Percentiles rank a stretch among this genome's conserved stretches.
phyloP scores from a whole-genome alignment of 164 flowering plant species.

The Vitis rupestris region DNA sequence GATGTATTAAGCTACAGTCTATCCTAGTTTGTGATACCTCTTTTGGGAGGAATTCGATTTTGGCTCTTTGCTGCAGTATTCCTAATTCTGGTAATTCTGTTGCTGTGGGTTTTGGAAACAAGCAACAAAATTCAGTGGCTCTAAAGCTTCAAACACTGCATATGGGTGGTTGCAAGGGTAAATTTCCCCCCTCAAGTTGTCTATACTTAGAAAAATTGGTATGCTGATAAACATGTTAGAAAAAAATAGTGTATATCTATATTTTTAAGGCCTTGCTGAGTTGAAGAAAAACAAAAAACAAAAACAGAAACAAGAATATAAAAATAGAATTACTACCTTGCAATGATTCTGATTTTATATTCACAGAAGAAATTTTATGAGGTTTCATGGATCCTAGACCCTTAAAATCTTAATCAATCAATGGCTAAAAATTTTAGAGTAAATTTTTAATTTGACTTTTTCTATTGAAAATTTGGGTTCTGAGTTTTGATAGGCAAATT shows the following conservation, averaged over 20 bases:
- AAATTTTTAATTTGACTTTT: too few relatives aligned
- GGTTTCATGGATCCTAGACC: neutral
- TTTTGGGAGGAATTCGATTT: constrained; percentile 55
- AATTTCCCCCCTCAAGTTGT: constrained; percentile 12
- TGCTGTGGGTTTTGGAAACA: constrained; percentile 19
- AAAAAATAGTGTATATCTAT: too few relatives aligned
- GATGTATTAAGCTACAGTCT: constrained; percentile 44
- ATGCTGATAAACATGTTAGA: too few relatives aligned
- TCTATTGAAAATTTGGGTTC: too few relatives aligned
- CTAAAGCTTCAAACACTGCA: constrained; percentile 53
- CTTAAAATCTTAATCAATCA: neutral
- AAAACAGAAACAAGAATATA: too few relatives aligned
- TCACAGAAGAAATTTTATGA: neutral
- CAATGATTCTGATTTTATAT: too few relatives aligned
- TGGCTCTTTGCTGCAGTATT: constrained; percentile 47
- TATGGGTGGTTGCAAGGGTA: constrained; percentile 73
- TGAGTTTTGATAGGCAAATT: too few relatives aligned
- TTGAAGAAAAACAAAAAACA: too few relatives aligned
- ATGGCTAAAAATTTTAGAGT: neutral
- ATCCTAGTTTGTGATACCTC: constrained; percentile 62
- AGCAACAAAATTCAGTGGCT: constrained; percentile 32
- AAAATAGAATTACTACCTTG: too few relatives aligned
- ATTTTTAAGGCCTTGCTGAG: too few relatives aligned
- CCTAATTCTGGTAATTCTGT: constrained; percentile 14
- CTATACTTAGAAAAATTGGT: too few relatives aligned